phyloP scores from a whole-genome alignment of 805 yeast species.

The Dipodascus geniculatus region DNA sequence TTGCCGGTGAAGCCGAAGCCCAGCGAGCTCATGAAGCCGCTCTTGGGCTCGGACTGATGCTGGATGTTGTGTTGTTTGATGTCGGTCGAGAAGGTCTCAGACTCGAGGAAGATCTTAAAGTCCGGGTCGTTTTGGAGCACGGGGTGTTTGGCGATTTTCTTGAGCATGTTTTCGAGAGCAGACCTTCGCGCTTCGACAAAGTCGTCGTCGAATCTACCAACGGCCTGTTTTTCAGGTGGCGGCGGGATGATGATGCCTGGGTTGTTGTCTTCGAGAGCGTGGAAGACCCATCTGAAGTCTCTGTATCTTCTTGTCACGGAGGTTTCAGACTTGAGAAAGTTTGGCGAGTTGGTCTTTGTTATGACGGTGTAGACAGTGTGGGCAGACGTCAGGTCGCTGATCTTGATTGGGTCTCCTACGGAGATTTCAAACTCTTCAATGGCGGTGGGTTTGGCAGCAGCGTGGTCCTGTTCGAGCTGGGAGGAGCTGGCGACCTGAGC shows the following conservation, averaged over 20 bases:
- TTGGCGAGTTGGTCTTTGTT: slow-evolving; percentile 40
- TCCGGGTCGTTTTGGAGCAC: slow-evolving; percentile 60
- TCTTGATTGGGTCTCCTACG: slow-evolving; percentile 85
- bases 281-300: slow-evolving; percentile 91
- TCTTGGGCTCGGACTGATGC: slow-evolving; percentile 26
- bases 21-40: slow-evolving; percentile 60
- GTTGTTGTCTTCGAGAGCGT: slow-evolving; percentile 72
- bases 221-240: slow-evolving; percentile 88
- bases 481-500: background rate
- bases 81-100: slow-evolving; percentile 56
- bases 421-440: slow-evolving; percentile 38
- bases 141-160: slow-evolving; percentile 48
- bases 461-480: background rate
- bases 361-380: slow-evolving; percentile 80
- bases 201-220: slow-evolving; percentile 83
- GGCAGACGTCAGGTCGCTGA: slow-evolving; percentile 80
- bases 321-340: slow-evolving; percentile 29
- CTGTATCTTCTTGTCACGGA: slow-evolving; percentile 75
- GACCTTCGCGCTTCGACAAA: slow-evolving; percentile 79
- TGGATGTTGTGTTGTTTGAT: slow-evolving; percentile 44
- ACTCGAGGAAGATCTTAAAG: slow-evolving; percentile 64
- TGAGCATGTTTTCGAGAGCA: slow-evolving; percentile 78
- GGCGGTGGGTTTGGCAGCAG: background rate
- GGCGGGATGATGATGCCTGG: slow-evolving; percentile 92
- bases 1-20: slow-evolving; percentile 58